These are phyloP conservation scores for Amanita pseudoporphyria DNA, from an alignment of 768 basidiomycete genomes.

Conservation along the genomic window DNA sequence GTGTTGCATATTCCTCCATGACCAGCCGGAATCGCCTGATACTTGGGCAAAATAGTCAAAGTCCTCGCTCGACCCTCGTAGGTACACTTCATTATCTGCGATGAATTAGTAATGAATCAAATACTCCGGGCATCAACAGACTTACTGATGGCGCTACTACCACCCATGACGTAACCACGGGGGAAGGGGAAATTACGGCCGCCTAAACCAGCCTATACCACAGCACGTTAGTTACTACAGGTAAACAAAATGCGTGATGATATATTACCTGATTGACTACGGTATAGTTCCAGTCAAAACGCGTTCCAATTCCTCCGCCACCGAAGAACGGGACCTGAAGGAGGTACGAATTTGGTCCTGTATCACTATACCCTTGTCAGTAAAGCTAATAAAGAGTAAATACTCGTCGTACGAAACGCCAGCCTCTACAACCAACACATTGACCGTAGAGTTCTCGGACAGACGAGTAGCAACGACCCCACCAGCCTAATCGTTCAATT, in stretches of 20 bases:
- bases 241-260: not conserved
- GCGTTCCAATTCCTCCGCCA: conserved; percentile 7
- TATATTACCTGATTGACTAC: conserved; percentile 11
- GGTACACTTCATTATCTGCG: conserved; percentile 3
- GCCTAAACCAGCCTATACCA: conserved; percentile 12
- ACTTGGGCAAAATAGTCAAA: conserved; percentile 41
- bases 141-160: conserved; percentile 21
- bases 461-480: conserved; percentile 35
- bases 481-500: conserved; percentile 26
- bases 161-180: conserved; percentile 20
- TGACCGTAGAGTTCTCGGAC: conserved; percentile 24
- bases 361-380: conserved; percentile 4
- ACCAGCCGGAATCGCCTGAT: conserved; percentile 39
- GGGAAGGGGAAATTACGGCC: conserved; percentile 14
- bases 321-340: conserved; percentile 3
- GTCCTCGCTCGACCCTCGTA: conserved; percentile 27
- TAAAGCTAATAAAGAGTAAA: not conserved
- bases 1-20: conserved; percentile 15
- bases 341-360: conserved; percentile 6
- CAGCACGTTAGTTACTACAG: not conserved
- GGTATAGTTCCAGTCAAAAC: conserved; percentile 22
- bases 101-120: not conserved
- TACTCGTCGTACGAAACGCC: conserved; percentile 16
- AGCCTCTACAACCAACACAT: conserved; percentile 32
- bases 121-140: not conserved